Base-by-base conservation (phyloP, 371 early-diverging fungal genomes). In the Mortierella sp. region DNA sequence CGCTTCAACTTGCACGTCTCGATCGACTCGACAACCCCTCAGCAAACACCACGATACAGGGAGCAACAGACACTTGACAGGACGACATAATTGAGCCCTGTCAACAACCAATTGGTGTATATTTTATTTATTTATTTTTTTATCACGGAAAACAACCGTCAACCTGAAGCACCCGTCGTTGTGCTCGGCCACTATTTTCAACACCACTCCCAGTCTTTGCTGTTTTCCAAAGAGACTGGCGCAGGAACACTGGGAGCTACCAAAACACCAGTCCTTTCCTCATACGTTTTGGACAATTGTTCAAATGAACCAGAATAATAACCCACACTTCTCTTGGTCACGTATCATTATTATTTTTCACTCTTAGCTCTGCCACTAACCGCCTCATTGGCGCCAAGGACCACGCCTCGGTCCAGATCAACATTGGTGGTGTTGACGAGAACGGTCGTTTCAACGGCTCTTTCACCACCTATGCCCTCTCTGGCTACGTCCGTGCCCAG, bases 401-500 rank as follows among this genome's bases (percentile, higher is more conserved):
- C 93, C 99, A 99, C 94, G 96, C 99, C 75, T 95, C 98, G 70
- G 97, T 99, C 90, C 99, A 99, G 93, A 94, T 99, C 94, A 98
- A 97, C 97, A 90, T 99, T 87, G 98, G 92, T 77, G 97, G 98
- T 82, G 99, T 99, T 83, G 96, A 98, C 88, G 96, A 94, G 81
- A 92, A 91, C 78, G 99, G 99, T 87, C 92, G 92, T 78, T 84
- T 90, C 88, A 95, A 93, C 81, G 96, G 95, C 83, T 84, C 91
- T 87, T 94, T 89, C 94, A 91, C 93, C 90, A 95, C 97, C 91
- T 98, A 96, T 88, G 98, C 98, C 79, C 91, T 99, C 87, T 96
- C 93, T 87, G 99, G 99, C 82, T 96, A 95, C 91, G 94, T 99
- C 82, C 97, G 99, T 88, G 88, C 94, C 87, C 90, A 92, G 79